Evolutionary conservation across 768 basidiomycete species (phyloP).

Genomic region (Lactarius akahatsu): DNA sequence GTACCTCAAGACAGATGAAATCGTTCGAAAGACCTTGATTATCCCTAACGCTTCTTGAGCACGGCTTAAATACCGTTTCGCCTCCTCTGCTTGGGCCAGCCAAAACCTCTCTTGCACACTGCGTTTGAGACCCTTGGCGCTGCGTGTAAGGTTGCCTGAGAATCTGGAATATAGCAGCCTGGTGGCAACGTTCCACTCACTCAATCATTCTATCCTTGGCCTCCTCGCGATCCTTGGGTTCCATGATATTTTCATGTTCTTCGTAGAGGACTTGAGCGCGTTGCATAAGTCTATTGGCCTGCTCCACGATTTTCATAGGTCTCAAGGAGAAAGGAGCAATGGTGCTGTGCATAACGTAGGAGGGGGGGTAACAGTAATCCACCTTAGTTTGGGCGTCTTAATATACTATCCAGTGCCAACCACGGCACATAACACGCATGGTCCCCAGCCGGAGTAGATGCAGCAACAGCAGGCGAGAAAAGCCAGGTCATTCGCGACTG

Average conservation of each 20-base stretch:
- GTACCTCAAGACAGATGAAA: background rate
- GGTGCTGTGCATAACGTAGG: background rate
- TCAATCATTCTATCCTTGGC: slow-evolving; percentile 5
- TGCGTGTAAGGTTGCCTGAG: background rate
- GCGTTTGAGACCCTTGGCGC: slow-evolving; percentile 1
- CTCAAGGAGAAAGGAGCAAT: background rate
- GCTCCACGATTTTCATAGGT: slow-evolving; percentile 3
- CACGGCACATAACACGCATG: background rate
- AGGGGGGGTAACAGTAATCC: background rate
- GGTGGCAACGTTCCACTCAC: background rate
- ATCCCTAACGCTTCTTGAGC: slow-evolving; percentile 2
- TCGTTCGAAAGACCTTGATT: slow-evolving; percentile 7
- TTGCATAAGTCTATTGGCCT: slow-evolving; percentile 4
- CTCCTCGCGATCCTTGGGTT: background rate
- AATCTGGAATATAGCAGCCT: background rate
- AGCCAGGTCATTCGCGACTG: background rate
- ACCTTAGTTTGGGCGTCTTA: background rate
- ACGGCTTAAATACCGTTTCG: slow-evolving; percentile 1
- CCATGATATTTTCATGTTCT: background rate
- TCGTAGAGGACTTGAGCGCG: slow-evolving; percentile 1
- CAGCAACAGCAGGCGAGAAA: background rate
- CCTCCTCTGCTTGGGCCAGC: background rate
- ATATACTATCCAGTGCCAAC: background rate
- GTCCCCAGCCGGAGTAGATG: background rate
- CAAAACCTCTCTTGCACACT: slow-evolving; percentile 1